Evolutionary conservation across 163 green algal species (phyloP).

Genomic region (Scenedesmus sp.): DNA sequence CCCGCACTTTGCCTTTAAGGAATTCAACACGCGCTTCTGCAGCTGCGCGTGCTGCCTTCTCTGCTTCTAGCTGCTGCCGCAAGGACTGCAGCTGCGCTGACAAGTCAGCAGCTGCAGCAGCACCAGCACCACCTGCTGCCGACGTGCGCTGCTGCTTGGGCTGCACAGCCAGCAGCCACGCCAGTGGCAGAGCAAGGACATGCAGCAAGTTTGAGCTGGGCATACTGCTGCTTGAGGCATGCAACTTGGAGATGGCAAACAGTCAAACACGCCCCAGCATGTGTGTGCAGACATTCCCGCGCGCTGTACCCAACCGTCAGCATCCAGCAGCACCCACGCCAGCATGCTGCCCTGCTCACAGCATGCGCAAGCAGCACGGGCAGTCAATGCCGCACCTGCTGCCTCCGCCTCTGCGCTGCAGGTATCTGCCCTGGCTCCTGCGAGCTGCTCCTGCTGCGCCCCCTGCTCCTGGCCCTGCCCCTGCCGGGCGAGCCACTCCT

Average conservation of each 20-base stretch:
- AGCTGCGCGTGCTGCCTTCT: slow-evolving; percentile 40
- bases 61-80: slow-evolving; percentile 24
- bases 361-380: too few relatives aligned
- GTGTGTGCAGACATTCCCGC: too few relatives aligned
- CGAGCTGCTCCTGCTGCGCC: neutral
- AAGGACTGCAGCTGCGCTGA: slow-evolving; percentile 6
- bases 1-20: slow-evolving; percentile 25
- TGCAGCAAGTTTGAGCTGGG: neutral
- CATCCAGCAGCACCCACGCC: too few relatives aligned
- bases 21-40: neutral
- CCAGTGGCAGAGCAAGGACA: neutral
- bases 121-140: neutral
- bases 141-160: slow-evolving; percentile 14
- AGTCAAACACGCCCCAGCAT: too few relatives aligned
- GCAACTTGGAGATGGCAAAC: too few relatives aligned
- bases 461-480: neutral
- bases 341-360: too few relatives aligned
- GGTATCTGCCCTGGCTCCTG: slow-evolving; percentile 22
- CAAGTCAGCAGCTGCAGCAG: neutral
- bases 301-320: too few relatives aligned
- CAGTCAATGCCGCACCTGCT: neutral
- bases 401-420: neutral
- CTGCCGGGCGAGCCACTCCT: neutral
- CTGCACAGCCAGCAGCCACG: neutral
- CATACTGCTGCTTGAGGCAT: too few relatives aligned